Evolutionary conservation across 805 yeast genomes (phyloP).

Genomic region (Dipodascopsis uninucleata): DNA sequence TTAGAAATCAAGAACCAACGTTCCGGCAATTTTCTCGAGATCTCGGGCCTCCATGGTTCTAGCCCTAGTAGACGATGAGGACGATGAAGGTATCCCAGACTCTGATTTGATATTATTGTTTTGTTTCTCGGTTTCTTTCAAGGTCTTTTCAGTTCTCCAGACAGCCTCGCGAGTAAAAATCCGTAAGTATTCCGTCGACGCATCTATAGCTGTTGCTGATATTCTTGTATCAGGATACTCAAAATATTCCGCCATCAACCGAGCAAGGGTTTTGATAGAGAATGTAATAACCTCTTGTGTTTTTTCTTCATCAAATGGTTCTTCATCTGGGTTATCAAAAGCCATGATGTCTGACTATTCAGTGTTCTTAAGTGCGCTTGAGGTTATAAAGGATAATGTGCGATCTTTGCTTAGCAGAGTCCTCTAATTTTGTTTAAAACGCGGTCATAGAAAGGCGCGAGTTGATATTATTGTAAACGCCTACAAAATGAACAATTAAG

Average conservation of each 20-base stretch:
- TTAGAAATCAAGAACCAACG: conserved; percentile 46
- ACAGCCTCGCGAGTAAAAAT: conserved; percentile 50
- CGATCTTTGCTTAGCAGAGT: no score
- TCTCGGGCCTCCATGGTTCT: conserved; percentile 43
- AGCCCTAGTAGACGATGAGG: no score
- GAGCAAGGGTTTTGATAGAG: conserved; percentile 24
- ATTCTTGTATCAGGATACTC: conserved; percentile 28
- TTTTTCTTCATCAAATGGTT: no score
- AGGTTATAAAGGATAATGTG: no score
- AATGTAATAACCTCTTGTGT: conserved; percentile 13
- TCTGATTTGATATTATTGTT: conserved; percentile 25
- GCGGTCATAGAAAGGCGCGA: no score
- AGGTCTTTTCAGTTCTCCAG: conserved; percentile 44
- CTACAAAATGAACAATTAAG: no score
- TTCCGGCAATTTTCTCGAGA: conserved; percentile 45
- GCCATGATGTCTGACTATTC: no score
- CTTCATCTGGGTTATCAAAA: no score
- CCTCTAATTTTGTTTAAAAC: no score
- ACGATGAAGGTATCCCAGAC: no score
- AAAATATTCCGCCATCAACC: conserved; percentile 29
- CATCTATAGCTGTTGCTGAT: conserved; percentile 28
- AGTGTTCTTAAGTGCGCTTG: no score
- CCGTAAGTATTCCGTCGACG: conserved; percentile 44
- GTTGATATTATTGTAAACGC: no score
- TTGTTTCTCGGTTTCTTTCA: conserved; percentile 24